Percentiles rank a stretch among this genome's conserved stretches.
phyloP scores from a whole-genome alignment of 2,329 filamentous ascomycete species.

The Colletotrichum falcatum region DNA sequence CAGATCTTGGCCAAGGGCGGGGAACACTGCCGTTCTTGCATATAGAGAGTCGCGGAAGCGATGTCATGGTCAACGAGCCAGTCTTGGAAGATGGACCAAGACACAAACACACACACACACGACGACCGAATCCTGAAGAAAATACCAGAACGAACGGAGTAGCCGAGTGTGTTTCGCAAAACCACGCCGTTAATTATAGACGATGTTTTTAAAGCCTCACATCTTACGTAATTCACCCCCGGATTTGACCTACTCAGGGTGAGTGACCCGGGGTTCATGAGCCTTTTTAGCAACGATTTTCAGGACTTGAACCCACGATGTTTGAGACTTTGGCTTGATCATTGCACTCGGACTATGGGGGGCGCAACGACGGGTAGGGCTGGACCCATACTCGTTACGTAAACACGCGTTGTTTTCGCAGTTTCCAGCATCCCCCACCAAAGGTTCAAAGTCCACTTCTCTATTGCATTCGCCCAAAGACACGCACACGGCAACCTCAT shows the following conservation, averaged over 20 bases:
- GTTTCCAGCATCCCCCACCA: constrained; percentile 53
- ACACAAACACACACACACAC: constrained; percentile 45
- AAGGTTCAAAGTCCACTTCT: constrained; percentile 58
- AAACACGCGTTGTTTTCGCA: constrained; percentile 50
- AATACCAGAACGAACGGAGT: constrained; percentile 46
- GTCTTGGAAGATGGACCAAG: constrained; percentile 45
- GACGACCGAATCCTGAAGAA: constrained; percentile 47
- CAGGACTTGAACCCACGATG: no score
- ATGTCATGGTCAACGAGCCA: constrained; percentile 50
- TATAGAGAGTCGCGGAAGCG: constrained; percentile 46
- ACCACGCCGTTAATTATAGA: no score
- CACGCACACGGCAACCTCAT: constrained; percentile 59
- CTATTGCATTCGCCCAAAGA: constrained; percentile 51
- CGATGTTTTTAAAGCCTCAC: no score
- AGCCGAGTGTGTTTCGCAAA: no score
- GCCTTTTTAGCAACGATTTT: no score
- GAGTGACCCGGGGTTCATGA: no score
- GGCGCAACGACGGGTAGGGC: no score
- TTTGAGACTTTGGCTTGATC: no score
- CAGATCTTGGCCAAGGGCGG: constrained; percentile 36
- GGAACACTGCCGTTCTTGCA: constrained; percentile 41
- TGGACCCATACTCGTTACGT: no score
- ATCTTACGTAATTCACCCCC: no score
- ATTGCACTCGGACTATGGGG: no score
- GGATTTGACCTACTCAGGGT: no score